Conservation (phyloP, 2,329 filamentous ascomycete species). For the Cladosporium austrohemisphaericum region DNA sequence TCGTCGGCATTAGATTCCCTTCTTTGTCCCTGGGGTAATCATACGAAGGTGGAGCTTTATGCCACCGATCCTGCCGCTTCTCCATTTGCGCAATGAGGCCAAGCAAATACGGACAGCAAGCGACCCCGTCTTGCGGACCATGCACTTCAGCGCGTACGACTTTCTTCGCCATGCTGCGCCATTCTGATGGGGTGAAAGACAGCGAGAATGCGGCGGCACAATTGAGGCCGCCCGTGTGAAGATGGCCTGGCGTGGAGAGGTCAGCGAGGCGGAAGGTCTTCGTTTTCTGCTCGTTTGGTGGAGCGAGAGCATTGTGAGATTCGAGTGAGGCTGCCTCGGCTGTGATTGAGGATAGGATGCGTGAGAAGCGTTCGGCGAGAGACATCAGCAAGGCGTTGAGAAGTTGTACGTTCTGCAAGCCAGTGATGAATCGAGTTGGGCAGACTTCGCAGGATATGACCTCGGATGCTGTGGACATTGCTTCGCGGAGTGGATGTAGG, state of each 20-base stretch:
- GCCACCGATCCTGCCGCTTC: slow-evolving; percentile 42
- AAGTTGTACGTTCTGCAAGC: slow-evolving; percentile 45
- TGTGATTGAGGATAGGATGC: slow-evolving; percentile 40
- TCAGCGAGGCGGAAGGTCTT: slow-evolving; percentile 45
- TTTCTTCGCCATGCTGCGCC: slow-evolving; percentile 42
- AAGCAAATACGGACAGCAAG: slow-evolving; percentile 33
- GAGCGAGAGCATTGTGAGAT: background rate
- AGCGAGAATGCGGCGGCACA: slow-evolving; percentile 45
- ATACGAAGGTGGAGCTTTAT: slow-evolving; percentile 22
- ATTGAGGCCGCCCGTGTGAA: slow-evolving; percentile 41
- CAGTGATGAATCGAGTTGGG: slow-evolving; percentile 39
- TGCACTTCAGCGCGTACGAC: slow-evolving; percentile 44
- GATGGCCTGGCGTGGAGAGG: slow-evolving; percentile 35
- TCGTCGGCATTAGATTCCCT: slow-evolving; percentile 16
- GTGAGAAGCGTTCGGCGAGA: slow-evolving; percentile 41
- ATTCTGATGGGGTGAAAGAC: slow-evolving; percentile 43
- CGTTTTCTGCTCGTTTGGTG: background rate
- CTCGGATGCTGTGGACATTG: slow-evolving; percentile 37
- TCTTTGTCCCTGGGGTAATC: slow-evolving; percentile 15
- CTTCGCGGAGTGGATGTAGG: slow-evolving; percentile 40
- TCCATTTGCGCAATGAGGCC: slow-evolving; percentile 39
- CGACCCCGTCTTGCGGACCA: slow-evolving; percentile 30
- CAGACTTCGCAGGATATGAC: slow-evolving; percentile 43
- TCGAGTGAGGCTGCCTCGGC: slow-evolving; percentile 34
- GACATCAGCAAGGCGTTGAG: slow-evolving; percentile 41